phyloP scores from a whole-genome alignment of 768 basidiomycete genomes.

The Neoboletus subvelutipes region DNA sequence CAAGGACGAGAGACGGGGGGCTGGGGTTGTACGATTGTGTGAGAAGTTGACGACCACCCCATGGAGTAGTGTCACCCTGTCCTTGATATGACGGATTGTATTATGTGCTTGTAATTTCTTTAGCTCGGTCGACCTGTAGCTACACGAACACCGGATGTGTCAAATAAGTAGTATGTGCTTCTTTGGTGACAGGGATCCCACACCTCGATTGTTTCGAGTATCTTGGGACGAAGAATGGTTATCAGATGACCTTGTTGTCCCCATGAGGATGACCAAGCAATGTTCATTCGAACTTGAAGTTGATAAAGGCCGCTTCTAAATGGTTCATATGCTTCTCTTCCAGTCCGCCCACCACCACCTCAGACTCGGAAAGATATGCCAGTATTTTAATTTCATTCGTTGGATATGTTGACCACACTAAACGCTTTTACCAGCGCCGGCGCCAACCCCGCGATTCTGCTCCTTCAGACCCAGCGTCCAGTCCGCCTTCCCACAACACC shows the following conservation, averaged over 20 bases:
- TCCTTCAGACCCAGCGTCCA: background rate
- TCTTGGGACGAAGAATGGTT: no score
- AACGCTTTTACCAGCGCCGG: background rate
- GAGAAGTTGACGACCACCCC: background rate
- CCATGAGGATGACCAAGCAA: no score
- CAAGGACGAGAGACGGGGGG: slow-evolving; percentile 2
- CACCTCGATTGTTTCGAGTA: no score
- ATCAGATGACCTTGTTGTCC: no score
- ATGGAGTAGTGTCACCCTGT: background rate
- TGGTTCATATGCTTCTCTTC: background rate
- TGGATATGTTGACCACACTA: background rate
- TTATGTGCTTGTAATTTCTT: background rate
- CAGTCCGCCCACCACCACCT: background rate
- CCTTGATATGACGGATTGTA: background rate
- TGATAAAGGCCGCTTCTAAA: no score
- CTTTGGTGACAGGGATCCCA: no score
- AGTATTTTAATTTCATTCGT: background rate
- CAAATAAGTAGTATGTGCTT: background rate
- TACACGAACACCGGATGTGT: background rate
- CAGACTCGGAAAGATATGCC: background rate
- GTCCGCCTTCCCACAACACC: background rate
- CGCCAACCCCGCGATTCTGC: background rate
- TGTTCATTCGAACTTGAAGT: no score
- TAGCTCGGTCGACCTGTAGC: background rate
- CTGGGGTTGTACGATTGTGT: slow-evolving; percentile 31